Evolutionary conservation across 441 rosid genomes (phyloP), one percentile per base, ranked within the genome.

Genomic region (Populus hybrid): DNA sequence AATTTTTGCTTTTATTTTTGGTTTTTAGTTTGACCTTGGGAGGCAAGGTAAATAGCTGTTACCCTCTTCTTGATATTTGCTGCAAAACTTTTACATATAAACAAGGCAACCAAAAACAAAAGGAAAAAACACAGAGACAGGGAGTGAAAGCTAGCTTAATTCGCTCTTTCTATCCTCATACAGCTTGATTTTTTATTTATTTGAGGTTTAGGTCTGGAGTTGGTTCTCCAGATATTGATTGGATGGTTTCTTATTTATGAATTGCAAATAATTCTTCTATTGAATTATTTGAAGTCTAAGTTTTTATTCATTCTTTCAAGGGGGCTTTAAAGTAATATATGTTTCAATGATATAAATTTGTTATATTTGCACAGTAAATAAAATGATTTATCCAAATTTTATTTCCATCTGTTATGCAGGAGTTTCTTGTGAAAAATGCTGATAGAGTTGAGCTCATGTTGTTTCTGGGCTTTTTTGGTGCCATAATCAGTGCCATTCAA

Each of bases 341-440:
- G 7, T 67, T 3, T 64, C 14, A 6, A 5, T 5, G 45, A 16
- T 42, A 20, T 9, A 65, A 64, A 40, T 28, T 23, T 31, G 35
- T 12, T 63, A 69, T 53, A 14, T 4, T 29, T 14, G 7, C 23
- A 1, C 65, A 21, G 28, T 21, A 0, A 23, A 63, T 21, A 63
- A 26, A 9, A 61, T 21, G 64, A 29, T 68, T 64, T 73, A 36
- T 59, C 59, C 23, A 36, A 12, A 53, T 68, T 42, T 73, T 38
- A 35, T 45, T 67, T 66, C 69, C 9, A 38, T 31, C 63, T 66
- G 29, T 64, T 69, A 9, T 84, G 84, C 93, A 95, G 99, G 99
- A 94, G 79, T 94, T 86, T 84, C 87, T 94, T 71, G 98, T 95
- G 83, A 94, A 89, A 88, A 95, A 84, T 80, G 93, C 93, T 59